Base-by-base conservation (phyloP, 768 basidiomycete species). In the Lactarius akahatsu region DNA sequence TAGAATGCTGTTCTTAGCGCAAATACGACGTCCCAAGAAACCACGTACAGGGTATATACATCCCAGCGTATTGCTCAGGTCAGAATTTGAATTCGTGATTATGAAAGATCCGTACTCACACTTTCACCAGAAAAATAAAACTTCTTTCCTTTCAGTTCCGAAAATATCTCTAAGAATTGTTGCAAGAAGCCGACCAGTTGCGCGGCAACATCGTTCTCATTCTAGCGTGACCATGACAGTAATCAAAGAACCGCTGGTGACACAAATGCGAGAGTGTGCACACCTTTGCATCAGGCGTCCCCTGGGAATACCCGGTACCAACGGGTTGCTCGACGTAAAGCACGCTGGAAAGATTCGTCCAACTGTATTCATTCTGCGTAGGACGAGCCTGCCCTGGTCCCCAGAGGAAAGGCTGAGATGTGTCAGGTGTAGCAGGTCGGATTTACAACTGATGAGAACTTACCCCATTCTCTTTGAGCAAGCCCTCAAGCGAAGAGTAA, bases 241-340 rank as follows among this genome's bases (percentile, higher is more conserved):
- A 41, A 60, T 30, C 26, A 32, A 30, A 41, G 32, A 20, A 15
- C 36, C 15, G 26, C 34, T 18, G n/a, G 20, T 2, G 30, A 18
- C 15, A 54, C 13, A 28, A 13, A 23, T 2, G 34, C n/a, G 2
- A 38, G 18, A 30, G 34, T n/a, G 63, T 4, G 2, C 74, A 41
- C 64, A 79, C 79, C 54, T 62, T 66, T 45, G 86, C 86, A 64
- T 86, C 84, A 0, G 90, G 89, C 16, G 67, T 78, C 20, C 90
- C 90, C 66, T 88, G 87, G 2, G 88, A 88, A 74, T 86, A 92
- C 0, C 90, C 90, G 5, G 90, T 91, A 5, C 90, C 90, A 36
- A 92, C 86, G 3, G 90, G 90, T 69, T 91, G 91, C 69, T 92
- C 91, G 13, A 92, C 83, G 80, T 83, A 92, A 20, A 91, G 76